phyloP scores from a whole-genome alignment of 768 basidiomycete species.

The Ephemerocybe angulata region DNA sequence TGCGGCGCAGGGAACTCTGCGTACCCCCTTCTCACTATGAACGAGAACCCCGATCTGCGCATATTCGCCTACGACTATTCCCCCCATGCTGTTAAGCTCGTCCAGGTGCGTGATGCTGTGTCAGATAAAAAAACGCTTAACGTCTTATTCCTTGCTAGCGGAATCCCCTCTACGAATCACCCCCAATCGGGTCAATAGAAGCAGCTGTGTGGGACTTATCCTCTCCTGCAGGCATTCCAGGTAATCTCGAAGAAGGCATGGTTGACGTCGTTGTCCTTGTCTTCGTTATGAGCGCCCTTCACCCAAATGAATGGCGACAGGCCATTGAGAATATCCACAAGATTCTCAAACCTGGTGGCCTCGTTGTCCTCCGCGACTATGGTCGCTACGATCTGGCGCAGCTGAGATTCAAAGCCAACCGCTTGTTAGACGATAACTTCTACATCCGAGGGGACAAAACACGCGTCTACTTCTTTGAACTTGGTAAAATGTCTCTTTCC shows the following conservation, averaged over 20 bases:
- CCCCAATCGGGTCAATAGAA: constrained; percentile 66
- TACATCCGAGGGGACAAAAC: constrained; percentile 98
- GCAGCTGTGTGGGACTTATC: constrained; percentile 93
- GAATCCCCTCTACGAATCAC: constrained; percentile 64
- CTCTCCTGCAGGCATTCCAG: constrained; percentile 55
- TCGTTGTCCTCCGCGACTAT: constrained; percentile 87
- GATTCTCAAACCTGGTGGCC: constrained; percentile 85
- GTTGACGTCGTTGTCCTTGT: constrained; percentile 90
- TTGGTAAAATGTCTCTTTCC: constrained; percentile 46
- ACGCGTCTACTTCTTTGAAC: constrained; percentile 93
- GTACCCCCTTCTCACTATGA: constrained; percentile 81
- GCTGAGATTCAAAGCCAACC: constrained; percentile 82
- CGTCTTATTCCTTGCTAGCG: constrained; percentile 39
- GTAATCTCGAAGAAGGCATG: constrained; percentile 57
- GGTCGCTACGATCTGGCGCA: constrained; percentile 94
- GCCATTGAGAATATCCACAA: constrained; percentile 79
- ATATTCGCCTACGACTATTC: constrained; percentile 92
- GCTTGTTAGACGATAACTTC: constrained; percentile 90
- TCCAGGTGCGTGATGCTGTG: constrained; percentile 81
- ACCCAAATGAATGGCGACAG: constrained; percentile 86
- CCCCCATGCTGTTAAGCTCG: constrained; percentile 80
- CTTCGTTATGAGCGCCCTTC: constrained; percentile 90
- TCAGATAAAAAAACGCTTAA: too few relatives aligned
- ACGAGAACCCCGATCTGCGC: constrained; percentile 71
- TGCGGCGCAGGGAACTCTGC: constrained; percentile 96